Evolutionary conservation across 2,329 filamentous ascomycete genomes (phyloP), one percentile per base, ranked within the genome.

Genomic region (Fusarium tanahbumbuense): DNA sequence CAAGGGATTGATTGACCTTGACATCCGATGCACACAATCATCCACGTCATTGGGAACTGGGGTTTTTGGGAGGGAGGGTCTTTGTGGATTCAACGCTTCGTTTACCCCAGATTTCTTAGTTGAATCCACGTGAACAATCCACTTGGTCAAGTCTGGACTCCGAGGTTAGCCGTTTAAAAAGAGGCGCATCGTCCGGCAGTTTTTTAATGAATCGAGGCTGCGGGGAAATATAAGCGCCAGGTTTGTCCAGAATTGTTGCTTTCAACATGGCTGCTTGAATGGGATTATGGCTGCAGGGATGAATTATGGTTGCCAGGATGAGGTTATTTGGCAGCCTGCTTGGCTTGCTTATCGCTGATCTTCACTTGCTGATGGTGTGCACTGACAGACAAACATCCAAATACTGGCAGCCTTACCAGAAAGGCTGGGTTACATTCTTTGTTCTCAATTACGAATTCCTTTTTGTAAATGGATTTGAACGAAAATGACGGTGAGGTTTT

Each of bases 251-350:
- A 16, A 7, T 15, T 32, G 30, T 32, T 16, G 8, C 13, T 15
- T 0, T 32, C 30, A 16, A 16, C 30, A 32, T 16, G 15, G 7
- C 13, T 30, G 28, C 28, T 13, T 12, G 12, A 12, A 30, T 15
- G 28, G 28, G 27, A 15, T 30, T 30, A 27, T 4, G 27, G 27
- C 27, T 28, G 11, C 27, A 28, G 27, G 27, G 27, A 28, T 28
- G 27, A 11, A 28, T 28, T 5, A 49, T 34, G 22, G 23, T 5
- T 41, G 9, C 41, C 22, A 44, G 34, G 23, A 41, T 25, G 49
- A 53, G 23, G 49, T 53, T 53, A 53, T 42, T 42, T 53, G 49
- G 49, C 49, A 53, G 49, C 49, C 49, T 53, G 49, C 32, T 52
- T 13, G 20, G 49, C 49, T 53, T 53, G 41, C 41, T 15, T 23